These are phyloP conservation scores for Colletotrichum sp. DNA, from an alignment of 2,329 filamentous ascomycete species.

Conservation along the genomic window DNA sequence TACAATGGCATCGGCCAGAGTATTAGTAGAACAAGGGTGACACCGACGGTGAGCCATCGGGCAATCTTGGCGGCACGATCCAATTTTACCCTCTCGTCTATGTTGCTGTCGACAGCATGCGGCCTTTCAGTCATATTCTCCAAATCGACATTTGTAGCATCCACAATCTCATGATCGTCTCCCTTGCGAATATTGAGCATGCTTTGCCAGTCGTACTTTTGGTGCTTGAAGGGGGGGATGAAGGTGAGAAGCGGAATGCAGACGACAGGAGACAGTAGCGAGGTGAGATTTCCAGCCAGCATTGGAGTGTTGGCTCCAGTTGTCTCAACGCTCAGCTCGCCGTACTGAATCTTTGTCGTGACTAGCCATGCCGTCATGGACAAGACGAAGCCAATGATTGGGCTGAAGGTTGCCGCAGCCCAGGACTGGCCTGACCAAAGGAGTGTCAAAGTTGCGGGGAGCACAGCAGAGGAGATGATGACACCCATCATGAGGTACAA, in stretches of 20 bases:
- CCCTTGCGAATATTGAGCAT: conserved; percentile 77
- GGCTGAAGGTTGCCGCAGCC: conserved; percentile 69
- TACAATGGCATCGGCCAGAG: conserved; percentile 35
- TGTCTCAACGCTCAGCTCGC: conserved; percentile 67
- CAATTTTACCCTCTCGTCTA: conserved; percentile 46
- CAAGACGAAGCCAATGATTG: conserved; percentile 70
- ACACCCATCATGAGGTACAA: conserved; percentile 85
- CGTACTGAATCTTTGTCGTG: conserved; percentile 72
- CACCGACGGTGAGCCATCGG: conserved; percentile 56
- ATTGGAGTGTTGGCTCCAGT: conserved; percentile 82
- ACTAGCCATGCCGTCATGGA: conserved; percentile 81
- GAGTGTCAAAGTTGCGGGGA: conserved; percentile 76
- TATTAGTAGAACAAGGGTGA: conserved; percentile 58
- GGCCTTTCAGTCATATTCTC: conserved; percentile 61
- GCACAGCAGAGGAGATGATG: conserved; percentile 78
- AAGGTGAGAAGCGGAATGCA: conserved; percentile 75
- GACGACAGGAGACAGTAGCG: conserved; percentile 73
- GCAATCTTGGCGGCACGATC: conserved; percentile 51
- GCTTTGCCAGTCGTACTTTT: conserved; percentile 79
- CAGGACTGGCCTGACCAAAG: conserved; percentile 70
- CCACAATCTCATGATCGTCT: conserved; percentile 74
- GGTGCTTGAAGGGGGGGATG: conserved; percentile 37
- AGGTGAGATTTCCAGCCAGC: conserved; percentile 80
- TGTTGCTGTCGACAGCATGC: conserved; percentile 14
- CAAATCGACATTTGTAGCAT: conserved; percentile 65